Percentiles rank a stretch among this genome's conserved stretches.
Conservation (phyloP, 2,329 filamentous ascomycete genomes). For the Monilinia polystroma region DNA sequence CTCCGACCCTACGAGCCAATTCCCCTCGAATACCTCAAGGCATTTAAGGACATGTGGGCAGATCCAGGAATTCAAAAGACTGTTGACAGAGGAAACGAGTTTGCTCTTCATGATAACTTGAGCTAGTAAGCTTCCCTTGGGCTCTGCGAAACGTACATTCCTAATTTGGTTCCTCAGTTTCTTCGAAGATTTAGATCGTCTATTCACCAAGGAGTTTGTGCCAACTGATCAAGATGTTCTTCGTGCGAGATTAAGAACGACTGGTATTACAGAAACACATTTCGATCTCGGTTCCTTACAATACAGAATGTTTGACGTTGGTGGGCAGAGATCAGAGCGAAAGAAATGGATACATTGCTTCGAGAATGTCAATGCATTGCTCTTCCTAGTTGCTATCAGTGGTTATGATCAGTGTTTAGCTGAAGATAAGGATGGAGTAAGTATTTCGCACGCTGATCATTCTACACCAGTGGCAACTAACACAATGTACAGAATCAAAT, state of each 20-base stretch:
- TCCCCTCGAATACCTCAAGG: conserved; percentile 72
- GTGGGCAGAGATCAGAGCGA: conserved; percentile 70
- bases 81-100: conserved; percentile 94
- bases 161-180: conserved; percentile 58
- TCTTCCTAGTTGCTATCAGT: conserved; percentile 93
- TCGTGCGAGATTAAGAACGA: conserved; percentile 84
- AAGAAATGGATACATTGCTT: conserved; percentile 82
- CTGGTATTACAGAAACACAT: conserved; percentile 91
- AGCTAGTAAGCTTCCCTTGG: conserved; percentile 70
- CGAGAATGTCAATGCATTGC: conserved; percentile 77
- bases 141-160: conserved; percentile 12
- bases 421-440: conserved; percentile 92
- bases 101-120: conserved; percentile 92
- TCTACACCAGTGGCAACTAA: conserved; percentile 29
- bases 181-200: conserved; percentile 72
- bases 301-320: conserved; percentile 87
- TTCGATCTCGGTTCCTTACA: conserved; percentile 91
- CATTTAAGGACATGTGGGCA: conserved; percentile 80
- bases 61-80: conserved; percentile 81
- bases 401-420: conserved; percentile 96
- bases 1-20: conserved; percentile 79
- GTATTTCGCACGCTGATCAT: conserved; percentile 41
- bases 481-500: conserved; percentile 69
- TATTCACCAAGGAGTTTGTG: conserved; percentile 75
- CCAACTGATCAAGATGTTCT: conserved; percentile 94